Conservation (phyloP, 805 yeast genomes). For the Cyberlindnera xishuangbannaensis region DNA sequence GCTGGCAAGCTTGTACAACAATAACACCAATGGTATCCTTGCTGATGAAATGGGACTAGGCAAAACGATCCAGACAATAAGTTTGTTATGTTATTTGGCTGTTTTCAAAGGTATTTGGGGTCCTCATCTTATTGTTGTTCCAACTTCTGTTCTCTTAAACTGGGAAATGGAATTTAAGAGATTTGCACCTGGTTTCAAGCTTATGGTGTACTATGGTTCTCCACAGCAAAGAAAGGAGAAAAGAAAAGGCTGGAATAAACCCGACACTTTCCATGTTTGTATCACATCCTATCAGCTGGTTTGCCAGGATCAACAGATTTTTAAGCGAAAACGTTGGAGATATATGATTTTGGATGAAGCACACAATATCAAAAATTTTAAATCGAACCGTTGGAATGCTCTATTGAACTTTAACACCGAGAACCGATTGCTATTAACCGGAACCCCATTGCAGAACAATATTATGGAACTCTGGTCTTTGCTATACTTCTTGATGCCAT, state of each 20-base stretch:
- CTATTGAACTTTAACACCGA: slow-evolving; percentile 89
- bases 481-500: slow-evolving; percentile 93
- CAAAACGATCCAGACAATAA: slow-evolving; percentile 93
- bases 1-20: slow-evolving; percentile 90
- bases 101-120: slow-evolving; percentile 96
- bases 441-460: slow-evolving; percentile 96
- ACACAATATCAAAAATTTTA: slow-evolving; percentile 92
- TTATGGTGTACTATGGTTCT: slow-evolving; percentile 90
- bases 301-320: slow-evolving; percentile 94
- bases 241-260: slow-evolving; percentile 96
- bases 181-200: slow-evolving; percentile 97
- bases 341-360: slow-evolving; percentile 98
- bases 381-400: slow-evolving; percentile 97
- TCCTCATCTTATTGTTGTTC: slow-evolving; percentile 94
- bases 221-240: slow-evolving; percentile 96
- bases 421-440: slow-evolving; percentile 81
- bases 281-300: slow-evolving; percentile 96
- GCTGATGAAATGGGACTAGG: slow-evolving; percentile 99
- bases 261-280: slow-evolving; percentile 93
- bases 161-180: slow-evolving; percentile 99
- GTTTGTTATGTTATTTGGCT: slow-evolving; percentile 80
- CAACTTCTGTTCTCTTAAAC: slow-evolving; percentile 93
- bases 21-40: slow-evolving; percentile 89
- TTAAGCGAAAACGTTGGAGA: slow-evolving; percentile 88
- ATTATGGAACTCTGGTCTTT: slow-evolving; percentile 95